phyloP scores from a whole-genome alignment of 2,329 filamentous ascomycete species.

The Exophiala sp. region DNA sequence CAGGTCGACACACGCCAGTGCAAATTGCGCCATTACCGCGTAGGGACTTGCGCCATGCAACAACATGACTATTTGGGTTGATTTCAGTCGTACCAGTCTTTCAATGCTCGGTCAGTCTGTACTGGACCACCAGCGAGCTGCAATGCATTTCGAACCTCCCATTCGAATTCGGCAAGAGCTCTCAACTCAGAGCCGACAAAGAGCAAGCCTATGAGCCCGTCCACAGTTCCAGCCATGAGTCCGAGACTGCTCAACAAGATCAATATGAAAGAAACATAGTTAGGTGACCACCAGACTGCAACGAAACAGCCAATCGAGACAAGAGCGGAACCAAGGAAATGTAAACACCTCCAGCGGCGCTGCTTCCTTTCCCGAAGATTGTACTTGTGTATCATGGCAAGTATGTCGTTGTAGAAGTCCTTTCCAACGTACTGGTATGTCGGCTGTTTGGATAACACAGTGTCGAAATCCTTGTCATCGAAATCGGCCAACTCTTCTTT shows the following conservation, averaged over 20 bases:
- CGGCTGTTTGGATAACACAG: conserved; percentile 22
- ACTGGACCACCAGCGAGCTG: conserved; percentile 24
- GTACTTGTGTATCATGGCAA: conserved; percentile 68
- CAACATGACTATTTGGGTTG: not conserved
- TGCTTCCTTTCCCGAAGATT: conserved; percentile 67
- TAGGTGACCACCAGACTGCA: conserved; percentile 82
- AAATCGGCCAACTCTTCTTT: conserved; percentile 17
- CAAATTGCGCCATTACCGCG: too few species aligned
- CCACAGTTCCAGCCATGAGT: conserved; percentile 70
- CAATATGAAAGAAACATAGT: conserved; percentile 76
- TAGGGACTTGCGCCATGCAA: not conserved
- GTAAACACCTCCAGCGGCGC: conserved; percentile 65
- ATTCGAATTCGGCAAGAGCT: conserved; percentile 84
- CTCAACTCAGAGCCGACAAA: conserved; percentile 84
- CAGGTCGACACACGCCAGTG: too few species aligned
- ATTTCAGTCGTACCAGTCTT: conserved; percentile 28
- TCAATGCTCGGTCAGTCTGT: conserved; percentile 21
- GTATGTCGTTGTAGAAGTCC: conserved; percentile 66
- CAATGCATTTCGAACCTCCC: conserved; percentile 66
- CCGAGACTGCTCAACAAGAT: conserved; percentile 75
- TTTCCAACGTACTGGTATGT: conserved; percentile 40
- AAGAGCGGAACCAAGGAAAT: conserved; percentile 67
- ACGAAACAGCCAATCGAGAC: conserved; percentile 72
- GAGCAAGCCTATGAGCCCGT: conserved; percentile 80
- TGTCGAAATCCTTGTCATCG: conserved; percentile 20